Base-by-base conservation (phyloP, 129 eudicot genomes). In the Helichrysum umbraculigerum region DNA sequence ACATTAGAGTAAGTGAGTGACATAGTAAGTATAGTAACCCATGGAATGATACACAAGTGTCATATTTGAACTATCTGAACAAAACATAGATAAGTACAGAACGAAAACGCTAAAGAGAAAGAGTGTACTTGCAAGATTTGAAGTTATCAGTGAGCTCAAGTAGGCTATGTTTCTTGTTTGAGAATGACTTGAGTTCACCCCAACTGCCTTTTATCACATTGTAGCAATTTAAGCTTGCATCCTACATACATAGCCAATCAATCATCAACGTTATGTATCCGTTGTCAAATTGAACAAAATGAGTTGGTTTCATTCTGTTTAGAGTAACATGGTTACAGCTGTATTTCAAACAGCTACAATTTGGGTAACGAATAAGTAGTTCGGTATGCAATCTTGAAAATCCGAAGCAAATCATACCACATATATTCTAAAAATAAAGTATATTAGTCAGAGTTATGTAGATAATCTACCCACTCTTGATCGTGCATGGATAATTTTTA, bases 141-240 rank as follows among this genome's bases (percentile, higher is more conserved):
- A 59, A 59, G 32, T 20, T 59, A 21, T 59, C 22, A 3, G 65
- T 19, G 65, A 59, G 65, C 22, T 59, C 15, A 20, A 59, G 32
- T 21, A 59, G 28, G 32, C 29, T 22, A 59, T 59, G 65, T 59
- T 21, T 59, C 33, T 59, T 59, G 65, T 20, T 59, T 59, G 30
- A 22, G 29, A 21, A 59, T 21, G 65, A 59, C 3, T 22, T 5
- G 30, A 59, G 9, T 59, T 59, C 65, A 17, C 9, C 65, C 65
- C 65, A 59, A 21, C 65, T 21, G 34, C 65, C 65, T 6, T 22
- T 59, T 21, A 59, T 59, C 65, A 59, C 65, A 20, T 59, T 22
- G 65, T 59, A 59, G 14, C 65, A 59, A 59, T 59, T 59, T 21
- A 59, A 59, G 16, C 65, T 59, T 9, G 33, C 65, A 59, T 59